Evolutionary conservation across 805 yeast species (phyloP), one percentile per base, ranked within the genome.

Genomic region (Starmerella apicola): DNA sequence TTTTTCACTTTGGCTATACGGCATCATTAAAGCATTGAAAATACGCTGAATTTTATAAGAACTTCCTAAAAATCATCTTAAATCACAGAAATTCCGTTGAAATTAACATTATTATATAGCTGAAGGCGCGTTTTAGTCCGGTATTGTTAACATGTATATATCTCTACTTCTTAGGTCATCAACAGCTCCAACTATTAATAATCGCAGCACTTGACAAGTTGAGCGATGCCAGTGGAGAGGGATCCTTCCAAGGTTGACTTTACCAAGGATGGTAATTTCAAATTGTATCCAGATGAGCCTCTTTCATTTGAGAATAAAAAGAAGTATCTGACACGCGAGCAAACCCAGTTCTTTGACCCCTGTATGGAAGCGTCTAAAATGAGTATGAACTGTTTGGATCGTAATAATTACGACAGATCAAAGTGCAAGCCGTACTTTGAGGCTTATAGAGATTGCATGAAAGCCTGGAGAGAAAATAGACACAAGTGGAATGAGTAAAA

Each of bases 381-480:
- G 76, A 81, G 94, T 32, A 65, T 85, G 49, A 72, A 72, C 48
- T 88, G 98, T 53, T 65, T 88, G 58, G 88, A 83, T 51, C 60
- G 80, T 36, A 82, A 86, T 55, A 69, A 77, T 51, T 78, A 72
- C 65, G 83, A 73, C 65, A 72, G 67, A 65, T 75, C 66, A 38
- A 68, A 60, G 61, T 84, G 78, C 65, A 73, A 62, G 58, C 94
- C 81, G 43, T 88, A 82, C 55, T 91, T 88, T 58, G 84, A 78
- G 52, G 95, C 96, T 0, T 88, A 88, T 57, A 68, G 88, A 44
- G 98, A 88, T 54, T 88, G 98, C 62, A 80, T 81, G 56, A 77
- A 77, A 53, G 81, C 70, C 45, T 81, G 86, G 86, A 60, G 37
- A 13, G 46, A 44, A 23, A 41, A 43, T 24, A 22, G 39, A 8